Conservation (phyloP, 768 basidiomycete genomes). For the Vararia minispora region DNA sequence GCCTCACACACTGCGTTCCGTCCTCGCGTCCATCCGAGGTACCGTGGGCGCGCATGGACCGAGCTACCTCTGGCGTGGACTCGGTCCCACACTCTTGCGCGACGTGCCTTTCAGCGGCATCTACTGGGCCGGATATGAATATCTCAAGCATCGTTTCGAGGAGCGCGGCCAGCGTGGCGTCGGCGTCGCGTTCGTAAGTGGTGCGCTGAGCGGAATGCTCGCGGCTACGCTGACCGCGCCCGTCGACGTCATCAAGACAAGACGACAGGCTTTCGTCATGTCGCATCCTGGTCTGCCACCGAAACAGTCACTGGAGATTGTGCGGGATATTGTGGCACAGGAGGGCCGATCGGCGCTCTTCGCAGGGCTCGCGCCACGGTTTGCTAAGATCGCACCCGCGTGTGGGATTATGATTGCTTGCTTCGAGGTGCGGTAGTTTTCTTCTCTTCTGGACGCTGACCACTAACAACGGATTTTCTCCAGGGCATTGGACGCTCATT, state of each 20-base stretch:
- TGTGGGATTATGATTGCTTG: constrained; percentile 98
- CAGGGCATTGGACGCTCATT: constrained; percentile 54
- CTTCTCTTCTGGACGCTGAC: constrained; percentile 6
- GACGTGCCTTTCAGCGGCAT: constrained; percentile 96
- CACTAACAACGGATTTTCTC: constrained; percentile 8
- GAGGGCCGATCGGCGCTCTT: constrained; percentile 77
- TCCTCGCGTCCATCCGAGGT: constrained; percentile 47
- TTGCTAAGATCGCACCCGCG: constrained; percentile 93
- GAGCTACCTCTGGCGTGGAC: constrained; percentile 75
- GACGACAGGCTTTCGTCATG: constrained; percentile 79
- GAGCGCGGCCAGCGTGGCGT: constrained; percentile 44
- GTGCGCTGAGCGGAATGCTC: constrained; percentile 76
- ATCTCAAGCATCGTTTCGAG: constrained; percentile 55
- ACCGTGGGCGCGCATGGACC: constrained; percentile 57
- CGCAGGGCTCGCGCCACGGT: constrained; percentile 76
- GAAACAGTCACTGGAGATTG: constrained; percentile 49
- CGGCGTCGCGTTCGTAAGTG: constrained; percentile 76
- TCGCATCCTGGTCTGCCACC: constrained; percentile 26
- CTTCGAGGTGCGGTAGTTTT: constrained; percentile 58
- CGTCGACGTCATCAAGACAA: constrained; percentile 94
- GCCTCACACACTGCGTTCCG: constrained; percentile 70
- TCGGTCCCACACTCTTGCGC: constrained; percentile 89
- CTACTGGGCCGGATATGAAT: constrained; percentile 95
- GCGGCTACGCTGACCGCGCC: constrained; percentile 88
- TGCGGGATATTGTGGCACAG: constrained; percentile 57